Conservation (phyloP, 1,139 yeast species). For the Yamadazyma mexicana region DNA sequence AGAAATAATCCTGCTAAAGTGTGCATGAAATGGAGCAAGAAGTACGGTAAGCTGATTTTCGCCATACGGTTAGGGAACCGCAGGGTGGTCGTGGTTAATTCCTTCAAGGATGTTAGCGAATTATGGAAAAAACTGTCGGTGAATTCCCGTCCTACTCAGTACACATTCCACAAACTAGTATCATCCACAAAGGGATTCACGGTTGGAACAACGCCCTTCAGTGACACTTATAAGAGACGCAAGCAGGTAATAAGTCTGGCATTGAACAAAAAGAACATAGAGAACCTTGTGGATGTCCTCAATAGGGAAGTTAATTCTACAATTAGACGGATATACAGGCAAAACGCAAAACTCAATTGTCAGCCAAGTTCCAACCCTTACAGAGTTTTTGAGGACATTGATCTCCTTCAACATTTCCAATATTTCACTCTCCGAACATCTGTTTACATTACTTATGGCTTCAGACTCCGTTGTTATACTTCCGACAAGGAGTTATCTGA, state of each 20-base stretch:
- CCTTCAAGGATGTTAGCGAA: conserved; percentile 50
- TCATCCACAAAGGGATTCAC: conserved; percentile 67
- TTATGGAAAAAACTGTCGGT: conserved; percentile 57
- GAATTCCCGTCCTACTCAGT: conserved; percentile 65
- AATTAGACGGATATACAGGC: conserved; percentile 25
- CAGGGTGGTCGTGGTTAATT: conserved; percentile 64
- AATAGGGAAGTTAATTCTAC: conserved; percentile 41
- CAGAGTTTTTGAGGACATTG: conserved; percentile 27
- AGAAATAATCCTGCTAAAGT: conserved; percentile 51
- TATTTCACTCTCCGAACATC: conserved; percentile 59
- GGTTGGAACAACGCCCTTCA: conserved; percentile 75
- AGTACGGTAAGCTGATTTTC: conserved; percentile 47
- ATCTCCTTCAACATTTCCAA: conserved; percentile 46
- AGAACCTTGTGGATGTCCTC: conserved; percentile 35
- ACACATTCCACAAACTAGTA: conserved; percentile 68
- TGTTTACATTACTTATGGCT: conserved; percentile 61
- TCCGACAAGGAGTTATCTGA: conserved; percentile 40
- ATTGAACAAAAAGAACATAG: conserved; percentile 41
- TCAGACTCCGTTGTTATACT: conserved; percentile 45
- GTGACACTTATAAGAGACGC: conserved; percentile 51
- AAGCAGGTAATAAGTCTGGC: conserved; percentile 55
- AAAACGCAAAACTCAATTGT: conserved; percentile 20
- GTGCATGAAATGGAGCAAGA: conserved; percentile 48
- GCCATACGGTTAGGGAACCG: conserved; percentile 63
- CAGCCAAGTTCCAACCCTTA: conserved; percentile 23